Evolutionary conservation across 352 stramenopile species (phyloP), one percentile per base, ranked within the genome.

Genomic region (Globisporangium irregulare): DNA sequence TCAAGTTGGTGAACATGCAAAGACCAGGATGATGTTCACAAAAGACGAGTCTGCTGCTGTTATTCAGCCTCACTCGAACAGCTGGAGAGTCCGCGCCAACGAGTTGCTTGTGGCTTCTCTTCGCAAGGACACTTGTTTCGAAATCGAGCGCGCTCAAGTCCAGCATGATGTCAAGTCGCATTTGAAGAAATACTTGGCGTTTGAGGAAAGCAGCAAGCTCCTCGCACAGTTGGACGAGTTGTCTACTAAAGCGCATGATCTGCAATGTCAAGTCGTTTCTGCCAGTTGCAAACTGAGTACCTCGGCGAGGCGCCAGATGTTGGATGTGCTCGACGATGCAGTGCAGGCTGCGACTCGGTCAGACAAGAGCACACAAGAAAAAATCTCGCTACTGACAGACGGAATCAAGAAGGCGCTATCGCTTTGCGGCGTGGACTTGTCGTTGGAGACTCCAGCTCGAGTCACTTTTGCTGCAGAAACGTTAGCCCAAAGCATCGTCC

Each of bases 221-320:
- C 60, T 68, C 8, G 58, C 27, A 18, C 74, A 70, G 34, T 51
- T 86, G 57, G 64, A 70, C 54, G 62, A 64, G 10, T 43, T 83
- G 29, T 81, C 72, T 18, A 62, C 59, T 22, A 48, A 74, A 50
- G 59, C 73, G 22, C 74, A 77, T 60, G 65, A 77, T 43, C 60
- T 86, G 46, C 78, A 86, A 61, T 80, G 70, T 38, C 66, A 66
- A 41, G 54, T 86, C n/a, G 59, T 70, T 34, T 77, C 74, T 22
- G 38, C 53, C 22, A 67, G 56, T 12, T 79, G 68, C 55, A 32
- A 46, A 0, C 20, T 83, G 54, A 25, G 66, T 2, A 56, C 74
- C 1, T 51, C 60, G 25, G 58, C 32, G 10, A 75, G 74, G 38
- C 65, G 78, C 51, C 59, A 73, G 12, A 59, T 86, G 64, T 34